phyloP scores from a whole-genome alignment of 495 filamentous ascomycete species.

The Amorphotheca resinae region DNA sequence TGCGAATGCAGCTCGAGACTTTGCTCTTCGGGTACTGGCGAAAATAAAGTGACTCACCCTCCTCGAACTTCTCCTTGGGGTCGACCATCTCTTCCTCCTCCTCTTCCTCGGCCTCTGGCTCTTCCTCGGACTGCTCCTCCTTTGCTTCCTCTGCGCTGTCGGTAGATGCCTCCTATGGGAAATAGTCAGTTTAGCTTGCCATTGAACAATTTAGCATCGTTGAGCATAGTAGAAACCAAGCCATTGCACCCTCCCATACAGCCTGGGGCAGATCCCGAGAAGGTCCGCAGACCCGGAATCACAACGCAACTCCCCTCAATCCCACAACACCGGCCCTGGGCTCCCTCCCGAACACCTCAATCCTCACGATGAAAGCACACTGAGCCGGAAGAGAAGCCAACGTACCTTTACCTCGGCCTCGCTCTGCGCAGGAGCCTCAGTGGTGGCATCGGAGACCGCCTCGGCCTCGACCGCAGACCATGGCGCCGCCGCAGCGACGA shows the following conservation, averaged over 20 bases:
- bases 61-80: slow-evolving; percentile 75
- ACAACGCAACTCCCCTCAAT: too few species aligned
- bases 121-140: slow-evolving; percentile 37
- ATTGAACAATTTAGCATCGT: too few species aligned
- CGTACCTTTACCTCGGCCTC: slow-evolving; percentile 14
- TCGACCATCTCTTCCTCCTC: slow-evolving; percentile 87
- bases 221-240: too few species aligned
- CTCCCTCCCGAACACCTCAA: too few species aligned
- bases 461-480: slow-evolving; percentile 44
- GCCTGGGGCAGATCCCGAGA: too few species aligned
- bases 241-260: too few species aligned
- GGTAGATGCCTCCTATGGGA: neutral
- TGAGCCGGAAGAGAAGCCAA: too few species aligned
- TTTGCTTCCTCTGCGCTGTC: slow-evolving; percentile 24
- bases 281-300: too few species aligned
- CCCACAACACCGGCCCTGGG: too few species aligned
- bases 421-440: slow-evolving; percentile 1
- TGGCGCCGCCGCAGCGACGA: slow-evolving; percentile 42
- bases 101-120: slow-evolving; percentile 67
- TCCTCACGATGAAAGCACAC: too few species aligned
- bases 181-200: too few species aligned
- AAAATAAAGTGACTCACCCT: slow-evolving; percentile 52
- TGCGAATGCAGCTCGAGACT: too few species aligned
- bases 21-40: neutral
- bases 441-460: slow-evolving; percentile 21